Conservation (phyloP, 2,329 filamentous ascomycete species). For the Fusarium napiforme region DNA sequence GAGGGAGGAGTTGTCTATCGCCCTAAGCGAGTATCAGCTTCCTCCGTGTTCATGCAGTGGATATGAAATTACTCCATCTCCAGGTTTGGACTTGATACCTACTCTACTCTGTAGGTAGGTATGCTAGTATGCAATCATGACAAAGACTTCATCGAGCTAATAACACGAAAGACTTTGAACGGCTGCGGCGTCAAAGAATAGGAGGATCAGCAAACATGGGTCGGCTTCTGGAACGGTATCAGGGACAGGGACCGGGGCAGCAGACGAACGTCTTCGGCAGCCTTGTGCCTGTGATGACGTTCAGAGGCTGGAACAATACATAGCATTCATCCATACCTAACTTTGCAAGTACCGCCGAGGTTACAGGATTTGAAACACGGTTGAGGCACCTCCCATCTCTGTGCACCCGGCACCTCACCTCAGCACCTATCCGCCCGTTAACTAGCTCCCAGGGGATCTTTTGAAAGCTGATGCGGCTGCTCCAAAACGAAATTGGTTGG, state of each 20-base stretch:
- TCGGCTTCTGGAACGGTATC: constrained; percentile 12
- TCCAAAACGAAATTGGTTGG: constrained; percentile 36
- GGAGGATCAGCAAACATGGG: constrained; percentile 38
- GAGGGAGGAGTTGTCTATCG: background rate
- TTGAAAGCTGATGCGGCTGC: constrained; percentile 18
- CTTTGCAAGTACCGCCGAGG: background rate
- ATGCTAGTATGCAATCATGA: background rate
- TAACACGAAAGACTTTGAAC: constrained; percentile 4
- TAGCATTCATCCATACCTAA: background rate
- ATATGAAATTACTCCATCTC: background rate
- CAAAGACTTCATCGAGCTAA: background rate
- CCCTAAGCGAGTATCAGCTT: constrained; percentile 16
- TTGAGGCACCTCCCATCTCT: constrained; percentile 1
- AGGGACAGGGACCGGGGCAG: constrained; percentile 7
- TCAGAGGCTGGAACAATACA: constrained; percentile 20
- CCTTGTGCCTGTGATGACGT: constrained; percentile 27
- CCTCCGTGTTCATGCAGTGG: constrained; percentile 4
- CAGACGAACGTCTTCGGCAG: constrained; percentile 13
- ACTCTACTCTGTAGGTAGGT: background rate
- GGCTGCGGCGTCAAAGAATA: constrained; percentile 37
- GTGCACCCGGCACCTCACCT: background rate
- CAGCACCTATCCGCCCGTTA: background rate
- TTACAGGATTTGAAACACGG: constrained; percentile 37
- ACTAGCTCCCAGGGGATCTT: background rate
- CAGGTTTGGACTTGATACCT: background rate